Evolutionary conservation across 1,284 basidiomycete genomes (phyloP).

Genomic region (Austroboletus niveus): DNA sequence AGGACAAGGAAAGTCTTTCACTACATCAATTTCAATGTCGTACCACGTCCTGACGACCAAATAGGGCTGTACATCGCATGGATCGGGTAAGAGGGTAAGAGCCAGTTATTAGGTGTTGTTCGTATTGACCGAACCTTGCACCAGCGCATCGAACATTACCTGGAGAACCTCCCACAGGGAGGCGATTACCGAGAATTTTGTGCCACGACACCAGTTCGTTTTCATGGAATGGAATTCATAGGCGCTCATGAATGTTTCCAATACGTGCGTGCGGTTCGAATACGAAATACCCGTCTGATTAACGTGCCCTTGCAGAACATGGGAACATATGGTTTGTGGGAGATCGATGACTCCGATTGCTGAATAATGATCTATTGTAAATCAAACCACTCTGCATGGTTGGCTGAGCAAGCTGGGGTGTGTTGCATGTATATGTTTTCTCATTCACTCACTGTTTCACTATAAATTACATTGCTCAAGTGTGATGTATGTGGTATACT

Average conservation of each 20-base stretch:
- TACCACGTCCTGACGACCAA: not conserved
- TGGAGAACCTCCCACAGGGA: constrained; percentile 25
- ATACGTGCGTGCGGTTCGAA: constrained; percentile 4
- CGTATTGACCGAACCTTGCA: not conserved
- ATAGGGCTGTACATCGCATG: constrained; percentile 16
- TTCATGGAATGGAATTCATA: constrained; percentile 19
- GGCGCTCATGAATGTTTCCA: constrained; percentile 27
- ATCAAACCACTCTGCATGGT: too few species aligned
- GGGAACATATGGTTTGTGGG: constrained; percentile 24
- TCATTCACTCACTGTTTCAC: too few species aligned
- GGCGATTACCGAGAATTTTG: constrained; percentile 31
- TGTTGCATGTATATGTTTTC: too few species aligned
- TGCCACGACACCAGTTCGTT: constrained; percentile 28
- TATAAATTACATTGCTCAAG: too few species aligned
- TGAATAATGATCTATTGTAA: too few species aligned
- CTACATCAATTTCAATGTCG: not conserved
- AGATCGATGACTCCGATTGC: constrained; percentile 23
- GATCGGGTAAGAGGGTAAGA: constrained; percentile 17
- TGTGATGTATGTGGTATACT: too few species aligned
- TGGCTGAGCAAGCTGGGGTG: too few species aligned
- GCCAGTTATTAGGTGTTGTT: not conserved
- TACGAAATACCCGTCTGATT: not conserved
- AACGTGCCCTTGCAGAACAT: constrained; percentile 7
- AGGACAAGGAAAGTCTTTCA: constrained; percentile 16
- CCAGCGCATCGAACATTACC: constrained; percentile 25